These are phyloP conservation scores for Amanita pallidorosea DNA, from an alignment of 768 basidiomycete species.

Conservation along the genomic window DNA sequence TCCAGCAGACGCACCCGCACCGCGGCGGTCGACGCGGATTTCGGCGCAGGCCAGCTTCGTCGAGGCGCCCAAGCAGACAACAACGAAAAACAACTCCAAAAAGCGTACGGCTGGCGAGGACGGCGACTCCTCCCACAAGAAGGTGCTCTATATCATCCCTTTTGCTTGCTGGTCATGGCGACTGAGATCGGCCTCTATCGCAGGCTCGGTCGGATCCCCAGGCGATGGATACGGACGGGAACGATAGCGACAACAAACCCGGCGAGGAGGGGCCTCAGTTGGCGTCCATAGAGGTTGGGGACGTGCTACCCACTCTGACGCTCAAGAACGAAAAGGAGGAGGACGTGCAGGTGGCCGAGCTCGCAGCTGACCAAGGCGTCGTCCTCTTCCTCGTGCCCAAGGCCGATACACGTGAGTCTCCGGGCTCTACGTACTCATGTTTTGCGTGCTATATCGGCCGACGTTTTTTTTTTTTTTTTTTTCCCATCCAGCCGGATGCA, in stretches of 20 bases:
- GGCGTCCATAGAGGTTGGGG: slow-evolving; percentile 42
- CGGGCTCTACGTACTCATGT: background rate
- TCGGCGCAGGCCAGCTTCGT: slow-evolving; percentile 30
- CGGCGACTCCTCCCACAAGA: slow-evolving; percentile 23
- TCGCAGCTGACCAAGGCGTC: slow-evolving; percentile 62
- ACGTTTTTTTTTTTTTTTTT: background rate
- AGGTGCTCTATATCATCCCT: background rate
- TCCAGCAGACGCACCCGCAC: slow-evolving; percentile 23
- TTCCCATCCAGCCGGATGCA: slow-evolving; percentile 63
- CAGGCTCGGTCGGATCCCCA: slow-evolving; percentile 8
- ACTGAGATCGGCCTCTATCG: no score
- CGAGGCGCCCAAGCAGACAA: slow-evolving; percentile 12
- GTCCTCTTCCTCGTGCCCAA: slow-evolving; percentile 80
- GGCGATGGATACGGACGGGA: slow-evolving; percentile 7
- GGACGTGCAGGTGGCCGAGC: slow-evolving; percentile 55
- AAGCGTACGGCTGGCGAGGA: slow-evolving; percentile 24
- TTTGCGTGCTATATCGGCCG: background rate
- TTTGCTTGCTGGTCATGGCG: background rate
- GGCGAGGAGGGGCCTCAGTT: background rate
- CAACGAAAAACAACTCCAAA: slow-evolving; percentile 22
- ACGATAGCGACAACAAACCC: slow-evolving; percentile 10
- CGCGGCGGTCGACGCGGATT: slow-evolving; percentile 48
- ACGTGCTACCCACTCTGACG: slow-evolving; percentile 57
- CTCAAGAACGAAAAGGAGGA: slow-evolving; percentile 82
- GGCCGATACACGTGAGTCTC: slow-evolving; percentile 70